Evolutionary conservation across 768 basidiomycete genomes (phyloP).

Genomic region (Megacollybia marginata): DNA sequence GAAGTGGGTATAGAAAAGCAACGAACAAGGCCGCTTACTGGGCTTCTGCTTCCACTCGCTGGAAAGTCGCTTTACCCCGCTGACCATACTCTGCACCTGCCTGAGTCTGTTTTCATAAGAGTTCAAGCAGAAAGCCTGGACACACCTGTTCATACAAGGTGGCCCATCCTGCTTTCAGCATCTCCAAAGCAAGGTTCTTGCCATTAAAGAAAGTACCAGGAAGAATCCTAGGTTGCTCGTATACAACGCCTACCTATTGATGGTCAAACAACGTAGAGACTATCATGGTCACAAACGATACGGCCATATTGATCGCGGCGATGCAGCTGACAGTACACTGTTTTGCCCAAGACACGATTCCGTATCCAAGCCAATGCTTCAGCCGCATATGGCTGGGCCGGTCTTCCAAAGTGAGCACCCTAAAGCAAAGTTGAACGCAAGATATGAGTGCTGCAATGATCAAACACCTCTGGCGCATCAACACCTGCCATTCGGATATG

Average conservation of each 20-base stretch:
- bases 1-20: not conserved
- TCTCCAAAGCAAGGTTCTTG: slow-evolving; percentile 53
- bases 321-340: slow-evolving; percentile 64
- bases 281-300: slow-evolving; percentile 42
- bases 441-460: not conserved
- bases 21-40: slow-evolving; percentile 41
- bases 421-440: slow-evolving; percentile 16
- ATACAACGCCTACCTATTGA: slow-evolving; percentile 59
- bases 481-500: slow-evolving; percentile 86
- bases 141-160: slow-evolving; percentile 61
- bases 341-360: slow-evolving; percentile 43
- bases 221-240: slow-evolving; percentile 44
- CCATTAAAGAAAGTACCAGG: slow-evolving; percentile 42
- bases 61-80: slow-evolving; percentile 56
- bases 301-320: slow-evolving; percentile 80
- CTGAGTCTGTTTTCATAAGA: slow-evolving; percentile 13
- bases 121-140: not conserved
- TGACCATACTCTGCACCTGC: slow-evolving; percentile 75
- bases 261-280: not conserved
- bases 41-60: slow-evolving; percentile 56
- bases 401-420: slow-evolving; percentile 81
- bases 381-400: slow-evolving; percentile 63
- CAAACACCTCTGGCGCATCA: slow-evolving; percentile 82
- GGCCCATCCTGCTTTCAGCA: slow-evolving; percentile 75
- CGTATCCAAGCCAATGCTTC: slow-evolving; percentile 76